A percentile compares a stretch with the other conserved stretches of the same genome.
These are phyloP conservation scores for Phytophthora megakarya DNA, from an alignment of 352 stramenopile species.

Conservation along the genomic window DNA sequence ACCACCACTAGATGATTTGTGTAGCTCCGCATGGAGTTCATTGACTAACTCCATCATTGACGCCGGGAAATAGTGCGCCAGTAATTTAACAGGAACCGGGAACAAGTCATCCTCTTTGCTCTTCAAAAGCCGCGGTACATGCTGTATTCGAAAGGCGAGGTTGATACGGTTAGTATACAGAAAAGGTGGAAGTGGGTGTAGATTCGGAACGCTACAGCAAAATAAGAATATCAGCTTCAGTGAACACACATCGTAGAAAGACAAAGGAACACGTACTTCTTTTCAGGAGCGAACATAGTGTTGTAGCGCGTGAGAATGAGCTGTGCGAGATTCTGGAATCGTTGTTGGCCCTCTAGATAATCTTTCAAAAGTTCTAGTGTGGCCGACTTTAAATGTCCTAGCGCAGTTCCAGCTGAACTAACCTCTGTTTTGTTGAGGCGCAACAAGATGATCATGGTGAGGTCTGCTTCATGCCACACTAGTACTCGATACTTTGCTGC, in stretches of 20 bases:
- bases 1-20: constrained; percentile 30
- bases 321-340: constrained; percentile 44
- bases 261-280: constrained; percentile 25
- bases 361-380: constrained; percentile 32
- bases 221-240: constrained; percentile 5
- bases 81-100: constrained; percentile 46
- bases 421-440: constrained; percentile 5
- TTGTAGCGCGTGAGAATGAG: constrained; percentile 42
- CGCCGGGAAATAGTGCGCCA: constrained; percentile 53
- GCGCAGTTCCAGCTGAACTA: background rate
- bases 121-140: constrained; percentile 60
- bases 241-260: background rate
- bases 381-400: constrained; percentile 1
- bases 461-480: constrained; percentile 59
- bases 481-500: constrained; percentile 31
- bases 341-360: constrained; percentile 33
- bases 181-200: constrained; percentile 40
- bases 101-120: constrained; percentile 55
- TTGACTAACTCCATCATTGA: constrained; percentile 47
- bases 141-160: constrained; percentile 51
- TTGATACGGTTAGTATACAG: constrained; percentile 68
- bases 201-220: constrained; percentile 29
- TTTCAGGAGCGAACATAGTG: constrained; percentile 26
- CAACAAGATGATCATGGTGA: constrained; percentile 53
- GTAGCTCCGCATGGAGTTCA: constrained; percentile 46